Base-by-base conservation (phyloP, 2,329 filamentous ascomycete species). In the Microsporum audouinii region DNA sequence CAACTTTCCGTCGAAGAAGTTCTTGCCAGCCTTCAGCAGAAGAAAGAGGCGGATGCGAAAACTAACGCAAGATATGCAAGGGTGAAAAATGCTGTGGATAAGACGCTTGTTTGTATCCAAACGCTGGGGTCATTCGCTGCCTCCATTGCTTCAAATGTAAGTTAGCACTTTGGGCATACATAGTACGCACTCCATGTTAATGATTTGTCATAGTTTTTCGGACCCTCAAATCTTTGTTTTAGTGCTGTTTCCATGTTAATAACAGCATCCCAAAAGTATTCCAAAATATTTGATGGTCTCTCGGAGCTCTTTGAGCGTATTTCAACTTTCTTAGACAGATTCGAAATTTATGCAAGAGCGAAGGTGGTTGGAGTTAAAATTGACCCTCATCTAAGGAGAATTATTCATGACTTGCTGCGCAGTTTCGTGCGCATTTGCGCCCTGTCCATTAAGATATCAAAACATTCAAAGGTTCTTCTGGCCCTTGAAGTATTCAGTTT, bases 161-260 rank as follows among this genome's bases (percentile, higher is more conserved):
- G 65, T 53, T 34, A 17, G 10, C 17, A 34, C 57, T 8, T 34
- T 17, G 14, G 7, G 14, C 10, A 23, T 27, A 33, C 8, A n/a
- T 7, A 29, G 6, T 17, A n/a, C 36, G 23, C 14, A 7, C 7
- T 1, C 43, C 29, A 12, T 27, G 17, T 36, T 51, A 58, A 14
- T 31, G 49, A 53, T 5, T 58, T 39, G 17, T 14, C 23, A 5
- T n/a, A 68, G 66, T 64, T 68, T 3, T 71, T 71, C 60, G 68
- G 64, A 12, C 69, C 69, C 0, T 64, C 65, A 17, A 63, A 58
- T 23, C 65, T 71, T 5, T 71, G 69, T 60, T 70, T 71, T 62
- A 70, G 69, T 59, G 70, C 69, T 1, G 66, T 71, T 41, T 67
- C 65, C 0, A 70, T 68, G 59, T 65, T 71, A 5, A 67, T 71